Percentiles rank a stretch among this genome's conserved stretches.
These are phyloP conservation scores for Athelia sp. DNA, from an alignment of 1,284 basidiomycete genomes.

Conservation along the genomic window DNA sequence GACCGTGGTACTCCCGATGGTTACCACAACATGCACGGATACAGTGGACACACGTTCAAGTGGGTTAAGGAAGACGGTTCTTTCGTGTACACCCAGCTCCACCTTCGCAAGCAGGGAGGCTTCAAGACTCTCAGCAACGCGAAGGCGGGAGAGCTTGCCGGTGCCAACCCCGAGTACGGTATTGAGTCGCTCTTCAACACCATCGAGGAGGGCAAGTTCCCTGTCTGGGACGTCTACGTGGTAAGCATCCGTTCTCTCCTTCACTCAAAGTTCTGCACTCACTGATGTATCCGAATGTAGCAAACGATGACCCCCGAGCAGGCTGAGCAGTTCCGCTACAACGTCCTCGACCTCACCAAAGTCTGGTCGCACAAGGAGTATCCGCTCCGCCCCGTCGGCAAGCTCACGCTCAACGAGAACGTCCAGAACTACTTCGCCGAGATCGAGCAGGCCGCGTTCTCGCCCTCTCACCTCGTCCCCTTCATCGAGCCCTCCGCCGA, in stretches of 20 bases:
- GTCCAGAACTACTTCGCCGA: slow-evolving; percentile 84
- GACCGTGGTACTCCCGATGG: slow-evolving; percentile 91
- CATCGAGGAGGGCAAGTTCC: slow-evolving; percentile 76
- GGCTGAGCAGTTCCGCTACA: slow-evolving; percentile 88
- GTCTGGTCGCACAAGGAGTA: slow-evolving; percentile 82
- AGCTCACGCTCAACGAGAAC: slow-evolving; percentile 84
- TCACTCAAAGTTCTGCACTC: neutral
- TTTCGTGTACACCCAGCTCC: slow-evolving; percentile 83
- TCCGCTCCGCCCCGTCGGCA: slow-evolving; percentile 85
- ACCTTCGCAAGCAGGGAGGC: slow-evolving; percentile 71
- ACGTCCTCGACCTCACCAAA: slow-evolving; percentile 88
- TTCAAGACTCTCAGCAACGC: slow-evolving; percentile 72
- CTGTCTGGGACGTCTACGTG: slow-evolving; percentile 76
- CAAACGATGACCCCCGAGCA: slow-evolving; percentile 90
- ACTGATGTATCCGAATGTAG: slow-evolving; percentile 26
- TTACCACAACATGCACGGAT: slow-evolving; percentile 82
- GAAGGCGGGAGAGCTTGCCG: slow-evolving; percentile 52
- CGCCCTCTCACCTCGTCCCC: slow-evolving; percentile 81
- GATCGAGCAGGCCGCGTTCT: slow-evolving; percentile 82
- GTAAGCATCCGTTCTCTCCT: slow-evolving; percentile 29
- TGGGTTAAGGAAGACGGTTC: slow-evolving; percentile 78
- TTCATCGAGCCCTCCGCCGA: slow-evolving; percentile 88
- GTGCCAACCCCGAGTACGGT: slow-evolving; percentile 79
- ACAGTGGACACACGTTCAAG: slow-evolving; percentile 90
- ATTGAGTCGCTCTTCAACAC: slow-evolving; percentile 73